phyloP scores from a whole-genome alignment of 2,329 filamentous ascomycete species.

The Colletotrichum lentis region DNA sequence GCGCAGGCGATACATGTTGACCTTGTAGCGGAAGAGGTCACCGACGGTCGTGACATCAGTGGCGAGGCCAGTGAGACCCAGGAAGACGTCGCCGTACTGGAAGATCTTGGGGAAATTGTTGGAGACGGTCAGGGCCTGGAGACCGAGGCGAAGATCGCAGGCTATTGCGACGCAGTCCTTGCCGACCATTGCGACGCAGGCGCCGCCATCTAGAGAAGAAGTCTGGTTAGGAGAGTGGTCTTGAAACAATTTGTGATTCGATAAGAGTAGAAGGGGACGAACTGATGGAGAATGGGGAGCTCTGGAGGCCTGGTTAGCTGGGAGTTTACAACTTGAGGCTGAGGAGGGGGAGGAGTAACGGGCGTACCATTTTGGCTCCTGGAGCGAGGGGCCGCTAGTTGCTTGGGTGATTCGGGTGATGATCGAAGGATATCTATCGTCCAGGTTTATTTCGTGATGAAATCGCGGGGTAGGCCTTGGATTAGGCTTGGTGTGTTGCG shows the following conservation, averaged over 20 bases:
- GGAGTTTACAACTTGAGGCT: slow-evolving; percentile 41
- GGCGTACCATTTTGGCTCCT: slow-evolving; percentile 41
- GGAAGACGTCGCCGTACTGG: slow-evolving; percentile 93
- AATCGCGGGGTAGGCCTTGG: slow-evolving; percentile 21
- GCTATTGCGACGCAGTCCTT: slow-evolving; percentile 99
- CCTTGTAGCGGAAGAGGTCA: slow-evolving; percentile 99
- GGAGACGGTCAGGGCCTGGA: slow-evolving; percentile 95
- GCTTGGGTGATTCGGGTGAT: slow-evolving; percentile 8
- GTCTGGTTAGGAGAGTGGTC: slow-evolving; percentile 38
- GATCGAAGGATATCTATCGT: neutral
- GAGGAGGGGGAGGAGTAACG: slow-evolving; percentile 23
- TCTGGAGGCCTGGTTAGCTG: slow-evolving; percentile 61
- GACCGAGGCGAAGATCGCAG: slow-evolving; percentile 96
- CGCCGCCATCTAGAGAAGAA: slow-evolving; percentile 75
- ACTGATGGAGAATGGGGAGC: slow-evolving; percentile 97
- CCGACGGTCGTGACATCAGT: slow-evolving; percentile 95
- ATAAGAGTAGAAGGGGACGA: slow-evolving; percentile 47
- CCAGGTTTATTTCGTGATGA: slow-evolving; percentile 12
- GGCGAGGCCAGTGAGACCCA: slow-evolving; percentile 93
- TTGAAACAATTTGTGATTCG: slow-evolving; percentile 24
- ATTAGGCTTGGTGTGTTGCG: slow-evolving; percentile 20
- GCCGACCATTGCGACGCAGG: slow-evolving; percentile 98
- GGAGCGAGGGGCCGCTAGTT: slow-evolving; percentile 27
- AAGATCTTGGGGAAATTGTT: slow-evolving; percentile 99
- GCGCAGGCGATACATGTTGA: slow-evolving; percentile 99